These are phyloP conservation scores for Panaeolus cyanescens DNA, from an alignment of 768 basidiomycete genomes.

Conservation along the genomic window DNA sequence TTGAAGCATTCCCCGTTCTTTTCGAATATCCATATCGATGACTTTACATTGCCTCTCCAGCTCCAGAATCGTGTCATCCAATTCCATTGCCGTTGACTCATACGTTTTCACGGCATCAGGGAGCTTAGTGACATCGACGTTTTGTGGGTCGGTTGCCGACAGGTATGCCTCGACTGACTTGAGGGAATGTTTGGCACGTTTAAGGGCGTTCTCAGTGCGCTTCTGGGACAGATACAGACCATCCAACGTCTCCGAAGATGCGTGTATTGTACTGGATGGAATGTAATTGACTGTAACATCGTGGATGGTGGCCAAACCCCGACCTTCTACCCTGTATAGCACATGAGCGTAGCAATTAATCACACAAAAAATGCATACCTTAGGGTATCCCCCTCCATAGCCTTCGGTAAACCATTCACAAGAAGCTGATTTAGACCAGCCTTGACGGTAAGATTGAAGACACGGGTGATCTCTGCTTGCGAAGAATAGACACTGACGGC, in stretches of 20 bases:
- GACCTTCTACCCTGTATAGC: constrained; percentile 40
- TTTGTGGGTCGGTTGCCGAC: constrained; percentile 27
- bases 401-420: constrained; percentile 37
- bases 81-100: constrained; percentile 25
- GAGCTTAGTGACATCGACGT: constrained; percentile 28
- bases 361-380: constrained; percentile 29
- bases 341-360: neutral
- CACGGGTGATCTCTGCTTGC: constrained; percentile 38
- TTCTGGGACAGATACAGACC: constrained; percentile 26
- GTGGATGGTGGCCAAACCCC: constrained; percentile 46
- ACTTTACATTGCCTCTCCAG: constrained; percentile 24
- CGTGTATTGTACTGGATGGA: constrained; percentile 13
- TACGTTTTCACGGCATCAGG: constrained; percentile 28
- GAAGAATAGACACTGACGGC: constrained; percentile 37
- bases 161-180: constrained; percentile 34
- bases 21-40: constrained; percentile 21
- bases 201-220: constrained; percentile 23
- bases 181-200: constrained; percentile 27
- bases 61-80: constrained; percentile 27
- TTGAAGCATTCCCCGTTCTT: constrained; percentile 20
- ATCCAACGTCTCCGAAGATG: constrained; percentile 25
- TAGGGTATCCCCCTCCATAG: constrained; percentile 36
- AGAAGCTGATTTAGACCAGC: constrained; percentile 40
- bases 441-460: constrained; percentile 32
- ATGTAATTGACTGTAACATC: constrained; percentile 36